Conservation (phyloP, 345 rosid species). For the Linum tenue region DNA sequence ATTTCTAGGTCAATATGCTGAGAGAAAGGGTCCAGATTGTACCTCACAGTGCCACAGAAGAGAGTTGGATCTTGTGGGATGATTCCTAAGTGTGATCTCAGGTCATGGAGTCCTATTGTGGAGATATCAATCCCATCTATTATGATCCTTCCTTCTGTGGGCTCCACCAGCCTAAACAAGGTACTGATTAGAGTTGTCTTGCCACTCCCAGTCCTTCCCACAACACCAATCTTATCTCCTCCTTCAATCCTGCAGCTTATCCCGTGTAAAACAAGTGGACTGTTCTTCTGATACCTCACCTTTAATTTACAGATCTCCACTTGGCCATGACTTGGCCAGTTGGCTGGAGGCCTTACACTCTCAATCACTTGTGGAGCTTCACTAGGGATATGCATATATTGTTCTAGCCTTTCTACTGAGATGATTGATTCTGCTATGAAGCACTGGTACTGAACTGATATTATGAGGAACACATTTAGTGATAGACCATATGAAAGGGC, state of each 20-base stretch:
- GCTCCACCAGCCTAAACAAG: constrained; percentile 19
- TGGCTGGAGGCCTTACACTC: constrained; percentile 5
- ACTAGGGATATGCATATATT: constrained; percentile 7
- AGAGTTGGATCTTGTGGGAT: constrained; percentile 19
- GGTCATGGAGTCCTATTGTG: constrained; percentile 22
- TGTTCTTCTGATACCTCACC: constrained; percentile 15
- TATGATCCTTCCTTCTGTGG: constrained; percentile 14
- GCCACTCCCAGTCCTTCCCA: no score
- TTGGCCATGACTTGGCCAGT: constrained; percentile 17
- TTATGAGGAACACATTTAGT: constrained; percentile 4
- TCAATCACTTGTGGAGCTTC: constrained; percentile 21
- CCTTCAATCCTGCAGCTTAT: constrained; percentile 20
- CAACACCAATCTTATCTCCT: background rate
- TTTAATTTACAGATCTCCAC: constrained; percentile 16
- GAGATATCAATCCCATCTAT: constrained; percentile 19
- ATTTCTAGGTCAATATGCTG: constrained; percentile 26
- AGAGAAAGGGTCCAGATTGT: constrained; percentile 22
- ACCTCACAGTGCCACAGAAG: constrained; percentile 16
- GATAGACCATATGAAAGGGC: constrained; percentile 7
- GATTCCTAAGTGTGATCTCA: constrained; percentile 11
- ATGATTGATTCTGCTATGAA: constrained; percentile 8
- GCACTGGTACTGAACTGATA: constrained; percentile 12
- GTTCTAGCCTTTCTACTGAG: constrained; percentile 14
- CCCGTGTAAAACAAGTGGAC: constrained; percentile 16
- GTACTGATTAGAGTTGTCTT: background rate